Evolutionary conservation across 495 filamentous ascomycete genomes (phyloP).

Genomic region (Halenospora varia): DNA sequence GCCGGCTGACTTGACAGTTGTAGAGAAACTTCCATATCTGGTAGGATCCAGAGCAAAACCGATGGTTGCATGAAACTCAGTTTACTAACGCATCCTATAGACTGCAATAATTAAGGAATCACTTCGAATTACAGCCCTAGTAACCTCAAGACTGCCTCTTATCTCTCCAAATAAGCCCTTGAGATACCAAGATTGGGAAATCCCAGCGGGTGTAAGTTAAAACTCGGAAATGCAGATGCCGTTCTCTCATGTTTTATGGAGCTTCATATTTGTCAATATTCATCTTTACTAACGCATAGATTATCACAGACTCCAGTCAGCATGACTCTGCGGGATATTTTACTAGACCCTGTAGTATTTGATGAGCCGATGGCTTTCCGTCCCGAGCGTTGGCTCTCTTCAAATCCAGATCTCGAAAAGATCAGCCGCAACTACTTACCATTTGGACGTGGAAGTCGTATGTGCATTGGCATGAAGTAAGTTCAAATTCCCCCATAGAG

Average conservation of each 20-base stretch:
- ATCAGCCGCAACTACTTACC: slow-evolving; percentile 40
- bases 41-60: too few relatives aligned
- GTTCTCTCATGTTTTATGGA: background rate
- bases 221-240: background rate
- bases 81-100: slow-evolving; percentile 24
- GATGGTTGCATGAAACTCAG: slow-evolving; percentile 6
- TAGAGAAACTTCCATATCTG: slow-evolving; percentile 7
- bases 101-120: slow-evolving; percentile 42
- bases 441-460: slow-evolving; percentile 39
- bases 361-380: slow-evolving; percentile 34
- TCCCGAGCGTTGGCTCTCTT: slow-evolving; percentile 42
- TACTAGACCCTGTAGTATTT: slow-evolving; percentile 35
- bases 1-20: slow-evolving; percentile 20
- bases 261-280: too few relatives aligned
- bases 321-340: slow-evolving; percentile 35
- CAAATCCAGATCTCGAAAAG: slow-evolving; percentile 24
- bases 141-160: slow-evolving; percentile 28
- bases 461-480: slow-evolving; percentile 43
- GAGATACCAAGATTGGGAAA: slow-evolving; percentile 12
- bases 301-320: slow-evolving; percentile 37
- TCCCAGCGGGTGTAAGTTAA: slow-evolving; percentile 21
- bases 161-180: slow-evolving; percentile 26
- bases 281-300: slow-evolving; percentile 11
- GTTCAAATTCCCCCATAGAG: background rate
- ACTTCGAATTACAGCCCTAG: slow-evolving; percentile 37